A percentile compares a stretch with the other conserved stretches of the same genome.
These are phyloP conservation scores for Berberis vulgaris DNA, from an alignment of 164 flowering plant genomes.

Conservation along the genomic window DNA sequence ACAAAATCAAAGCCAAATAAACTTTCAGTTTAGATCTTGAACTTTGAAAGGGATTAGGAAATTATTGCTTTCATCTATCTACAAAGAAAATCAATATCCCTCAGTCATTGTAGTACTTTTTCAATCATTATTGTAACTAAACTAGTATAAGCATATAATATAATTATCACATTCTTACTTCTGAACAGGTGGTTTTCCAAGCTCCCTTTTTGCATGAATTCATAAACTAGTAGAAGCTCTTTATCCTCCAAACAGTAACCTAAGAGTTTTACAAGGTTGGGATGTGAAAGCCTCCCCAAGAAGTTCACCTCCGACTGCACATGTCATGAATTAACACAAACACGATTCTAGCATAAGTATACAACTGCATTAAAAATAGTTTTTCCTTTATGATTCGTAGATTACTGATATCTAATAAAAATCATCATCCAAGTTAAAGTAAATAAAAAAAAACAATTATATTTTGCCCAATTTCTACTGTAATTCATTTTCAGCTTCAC, in stretches of 20 bases:
- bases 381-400: no score
- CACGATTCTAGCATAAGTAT: no score
- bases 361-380: background rate
- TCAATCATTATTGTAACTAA: no score
- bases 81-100: no score
- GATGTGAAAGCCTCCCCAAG: constrained; percentile 66
- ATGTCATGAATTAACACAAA: background rate
- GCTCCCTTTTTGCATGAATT: constrained; percentile 80
- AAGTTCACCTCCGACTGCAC: constrained; percentile 72
- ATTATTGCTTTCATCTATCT: no score
- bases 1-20: background rate
- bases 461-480: no score
- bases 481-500: no score
- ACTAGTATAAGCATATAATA: background rate
- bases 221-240: constrained; percentile 70
- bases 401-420: no score
- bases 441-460: no score
- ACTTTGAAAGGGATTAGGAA: no score
- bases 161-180: constrained; percentile 35
- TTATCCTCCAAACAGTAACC: constrained; percentile 57
- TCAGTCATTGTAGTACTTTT: no score
- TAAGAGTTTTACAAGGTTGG: constrained; percentile 58
- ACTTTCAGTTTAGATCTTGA: background rate
- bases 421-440: no score
- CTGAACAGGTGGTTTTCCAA: constrained; percentile 84